Evolutionary conservation across 768 basidiomycete species (phyloP).

Genomic region (Hericium rajendrae): DNA sequence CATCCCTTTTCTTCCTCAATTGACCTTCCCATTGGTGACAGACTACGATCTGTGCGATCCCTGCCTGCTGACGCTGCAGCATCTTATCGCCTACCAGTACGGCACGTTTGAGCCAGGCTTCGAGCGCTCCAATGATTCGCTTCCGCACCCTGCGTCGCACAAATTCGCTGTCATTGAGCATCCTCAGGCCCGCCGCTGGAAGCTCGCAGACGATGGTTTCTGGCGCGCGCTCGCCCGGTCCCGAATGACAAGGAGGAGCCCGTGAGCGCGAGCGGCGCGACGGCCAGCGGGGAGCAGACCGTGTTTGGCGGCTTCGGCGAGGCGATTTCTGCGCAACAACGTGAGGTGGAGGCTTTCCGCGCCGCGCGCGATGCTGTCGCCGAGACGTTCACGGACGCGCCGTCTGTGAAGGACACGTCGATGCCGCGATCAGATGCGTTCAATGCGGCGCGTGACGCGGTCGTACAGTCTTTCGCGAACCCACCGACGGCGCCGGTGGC

Average conservation of each 20-base stretch:
- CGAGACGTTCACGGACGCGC: background rate
- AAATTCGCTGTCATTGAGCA: constrained; percentile 65
- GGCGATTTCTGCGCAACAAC: background rate
- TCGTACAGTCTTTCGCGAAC: too few relatives aligned
- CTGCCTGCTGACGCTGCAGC: constrained; percentile 36
- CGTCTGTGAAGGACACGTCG: too few relatives aligned
- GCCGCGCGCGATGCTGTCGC: background rate
- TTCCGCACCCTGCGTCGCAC: constrained; percentile 26
- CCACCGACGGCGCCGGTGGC: too few relatives aligned
- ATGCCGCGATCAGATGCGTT: too few relatives aligned
- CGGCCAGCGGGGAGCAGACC: background rate
- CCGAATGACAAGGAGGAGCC: background rate
- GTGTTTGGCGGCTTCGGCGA: background rate
- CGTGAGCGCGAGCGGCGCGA: background rate
- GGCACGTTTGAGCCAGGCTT: background rate
- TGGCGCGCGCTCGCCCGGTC: background rate
- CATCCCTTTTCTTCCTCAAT: background rate
- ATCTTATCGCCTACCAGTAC: constrained; percentile 5
- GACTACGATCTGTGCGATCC: constrained; percentile 66
- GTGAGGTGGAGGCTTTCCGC: background rate
- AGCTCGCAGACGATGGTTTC: constrained; percentile 29
- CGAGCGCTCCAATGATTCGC: background rate
- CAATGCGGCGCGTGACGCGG: too few relatives aligned
- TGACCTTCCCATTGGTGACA: constrained; percentile 13
- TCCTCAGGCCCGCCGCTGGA: constrained; percentile 55